Conservation (phyloP, 2,329 filamentous ascomycete genomes). For the Scedosporium aurantiacum region DNA sequence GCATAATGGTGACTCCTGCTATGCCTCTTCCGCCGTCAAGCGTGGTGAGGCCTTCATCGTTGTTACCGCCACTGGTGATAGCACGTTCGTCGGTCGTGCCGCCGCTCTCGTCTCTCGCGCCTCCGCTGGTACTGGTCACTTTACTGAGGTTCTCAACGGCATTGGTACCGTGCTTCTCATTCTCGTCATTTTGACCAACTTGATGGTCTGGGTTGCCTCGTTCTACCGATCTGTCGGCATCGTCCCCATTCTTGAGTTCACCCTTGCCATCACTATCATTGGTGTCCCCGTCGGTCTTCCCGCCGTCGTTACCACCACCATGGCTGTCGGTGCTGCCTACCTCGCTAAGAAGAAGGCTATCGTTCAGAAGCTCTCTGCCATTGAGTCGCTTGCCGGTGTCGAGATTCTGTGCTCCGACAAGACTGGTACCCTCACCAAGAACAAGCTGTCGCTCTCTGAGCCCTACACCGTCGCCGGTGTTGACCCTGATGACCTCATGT, state of each 20-base stretch:
- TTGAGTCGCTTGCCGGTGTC: conserved; percentile 84
- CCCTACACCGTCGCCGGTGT: conserved; percentile 76
- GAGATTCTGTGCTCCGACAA: conserved; percentile 93
- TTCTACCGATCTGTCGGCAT: conserved; percentile 83
- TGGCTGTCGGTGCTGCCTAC: conserved; percentile 87
- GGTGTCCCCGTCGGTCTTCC: conserved; percentile 90
- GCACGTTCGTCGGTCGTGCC: conserved; percentile 81
- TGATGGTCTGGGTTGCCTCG: conserved; percentile 74
- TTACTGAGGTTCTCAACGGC: conserved; percentile 80
- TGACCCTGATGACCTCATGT: conserved; percentile 79
- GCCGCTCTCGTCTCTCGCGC: conserved; percentile 76
- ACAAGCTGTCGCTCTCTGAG: conserved; percentile 80
- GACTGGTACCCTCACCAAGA: conserved; percentile 87
- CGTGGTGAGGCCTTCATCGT: conserved; percentile 79
- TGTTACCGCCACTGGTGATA: conserved; percentile 75
- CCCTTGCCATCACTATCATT: conserved; percentile 80
- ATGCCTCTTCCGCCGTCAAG: conserved; percentile 80
- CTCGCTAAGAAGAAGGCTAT: conserved; percentile 88
- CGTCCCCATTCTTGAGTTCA: conserved; percentile 70
- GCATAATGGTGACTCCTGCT: conserved; percentile 70
- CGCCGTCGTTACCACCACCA: conserved; percentile 86
- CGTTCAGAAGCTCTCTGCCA: conserved; percentile 84
- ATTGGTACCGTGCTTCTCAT: conserved; percentile 73
- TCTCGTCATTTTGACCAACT: conserved; percentile 68
- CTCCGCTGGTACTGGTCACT: conserved; percentile 65